Evolutionary conservation across 768 basidiomycete species (phyloP), one percentile per base, ranked within the genome.

Genomic region (Boletus tomentosulus): DNA sequence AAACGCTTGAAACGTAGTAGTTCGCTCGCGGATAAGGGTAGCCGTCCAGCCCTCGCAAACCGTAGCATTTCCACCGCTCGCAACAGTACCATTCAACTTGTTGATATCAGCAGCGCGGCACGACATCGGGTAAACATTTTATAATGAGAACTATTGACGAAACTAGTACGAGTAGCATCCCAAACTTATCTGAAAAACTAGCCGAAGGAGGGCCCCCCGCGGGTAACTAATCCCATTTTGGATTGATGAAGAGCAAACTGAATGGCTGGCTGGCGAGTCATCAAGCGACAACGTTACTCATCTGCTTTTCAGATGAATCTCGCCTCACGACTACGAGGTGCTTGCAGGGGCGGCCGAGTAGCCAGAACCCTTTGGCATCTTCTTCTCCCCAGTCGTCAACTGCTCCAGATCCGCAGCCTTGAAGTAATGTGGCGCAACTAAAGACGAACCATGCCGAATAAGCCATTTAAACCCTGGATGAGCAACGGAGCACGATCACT

Each of bases 391-490:
- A 15, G 80, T 80, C 0, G 87, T 81, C 37, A 92, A 68, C 63
- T 91, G 86, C 61, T 92, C 89, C 44, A 91, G 70, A 62, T 92
- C 89, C 1, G 89, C 85, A 7, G 79, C 77, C 67, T 92, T 96
- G 82, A 96, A 98, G 68, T 93, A 98, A 67, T 98, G 96, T 0
- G 96, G 95, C 2, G 96, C 96, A 22, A 98, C 93, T 93, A 63
- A 1, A 51, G 27, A 46, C 38, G 16, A 27, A 50, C 6, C 13
- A 52, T 24, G 42, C 53, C 53, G 27, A 44, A 45, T 58, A 22
- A 55, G 47, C 46, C 25, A 30, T 19, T 19, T 19, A 15, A 19
- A n/a, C 37, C 8, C 31, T 10, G 13, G 50, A 30, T 22, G 22
- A 39, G 11, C 6, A 19, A 48, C 30, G 12, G 51, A 27, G 30